phyloP scores from a whole-genome alignment of 371 early-diverging fungal genomes.

The Encephalitozoon hellem region DNA sequence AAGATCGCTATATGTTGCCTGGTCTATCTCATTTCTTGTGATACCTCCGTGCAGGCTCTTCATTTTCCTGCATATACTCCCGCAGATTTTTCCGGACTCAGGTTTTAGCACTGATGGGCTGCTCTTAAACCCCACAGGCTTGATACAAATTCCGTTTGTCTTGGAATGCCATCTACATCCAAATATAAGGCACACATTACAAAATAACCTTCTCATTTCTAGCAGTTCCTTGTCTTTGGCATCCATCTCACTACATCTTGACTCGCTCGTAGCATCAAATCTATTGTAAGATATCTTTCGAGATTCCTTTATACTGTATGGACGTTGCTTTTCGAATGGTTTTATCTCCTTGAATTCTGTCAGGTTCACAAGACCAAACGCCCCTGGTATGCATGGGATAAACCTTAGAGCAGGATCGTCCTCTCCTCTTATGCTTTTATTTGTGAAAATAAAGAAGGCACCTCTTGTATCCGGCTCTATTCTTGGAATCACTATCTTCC shows the following conservation, averaged over 20 bases:
- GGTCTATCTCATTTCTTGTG: not conserved
- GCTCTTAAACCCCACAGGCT: not conserved
- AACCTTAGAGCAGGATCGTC: slow-evolving; percentile 49
- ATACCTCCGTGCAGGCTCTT: not conserved
- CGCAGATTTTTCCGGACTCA: not conserved
- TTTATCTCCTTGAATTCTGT: not conserved
- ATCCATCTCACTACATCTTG: not conserved
- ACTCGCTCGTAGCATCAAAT: not conserved
- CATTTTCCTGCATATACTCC: not conserved
- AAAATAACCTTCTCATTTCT: slow-evolving; percentile 30
- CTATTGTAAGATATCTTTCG: not conserved
- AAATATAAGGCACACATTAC: slow-evolving; percentile 43
- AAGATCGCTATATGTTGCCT: not conserved
- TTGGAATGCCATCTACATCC: slow-evolving; percentile 42
- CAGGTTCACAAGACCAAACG: not conserved
- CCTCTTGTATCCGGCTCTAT: slow-evolving; percentile 16
- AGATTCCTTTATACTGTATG: not conserved
- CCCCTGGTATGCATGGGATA: slow-evolving; percentile 26
- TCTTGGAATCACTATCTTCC: slow-evolving; percentile 33
- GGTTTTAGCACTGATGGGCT: not conserved
- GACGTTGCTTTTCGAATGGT: not conserved
- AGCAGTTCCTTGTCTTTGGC: not conserved
- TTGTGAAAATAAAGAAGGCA: slow-evolving; percentile 15
- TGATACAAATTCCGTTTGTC: not conserved
- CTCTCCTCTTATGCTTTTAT: slow-evolving; percentile 16